Percentiles rank a stretch among this genome's conserved stretches.
These are phyloP conservation scores for Striga asiatica DNA, from an alignment of 257 asterid species.

Conservation along the genomic window DNA sequence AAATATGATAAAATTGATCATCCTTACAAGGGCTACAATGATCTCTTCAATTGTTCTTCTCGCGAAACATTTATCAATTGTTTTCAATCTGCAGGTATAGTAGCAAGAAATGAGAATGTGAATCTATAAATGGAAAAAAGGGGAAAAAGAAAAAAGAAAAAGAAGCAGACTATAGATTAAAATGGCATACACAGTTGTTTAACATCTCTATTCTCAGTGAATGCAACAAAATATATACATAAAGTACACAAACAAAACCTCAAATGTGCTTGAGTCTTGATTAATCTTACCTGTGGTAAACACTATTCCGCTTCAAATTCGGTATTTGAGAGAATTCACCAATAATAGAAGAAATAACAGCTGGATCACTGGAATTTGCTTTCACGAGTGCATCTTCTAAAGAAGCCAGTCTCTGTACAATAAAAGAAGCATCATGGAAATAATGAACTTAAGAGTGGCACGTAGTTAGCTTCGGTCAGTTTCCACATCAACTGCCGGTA, in stretches of 20 bases:
- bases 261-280: neutral
- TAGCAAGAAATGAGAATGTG: too few relatives aligned
- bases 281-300: conserved; percentile 42
- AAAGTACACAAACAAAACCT: too few relatives aligned
- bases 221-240: too few relatives aligned
- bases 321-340: conserved; percentile 50
- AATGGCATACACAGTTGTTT: too few relatives aligned
- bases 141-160: neutral
- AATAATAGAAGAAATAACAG: conserved; percentile 47
- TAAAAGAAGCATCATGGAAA: conserved; percentile 2
- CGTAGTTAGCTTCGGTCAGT: too few relatives aligned
- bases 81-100: conserved; percentile 38
- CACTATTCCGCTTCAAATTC: conserved; percentile 45
- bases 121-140: neutral
- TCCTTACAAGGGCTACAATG: conserved; percentile 56
- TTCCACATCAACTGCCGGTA: too few relatives aligned
- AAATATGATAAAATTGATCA: neutral
- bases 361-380: conserved; percentile 58
- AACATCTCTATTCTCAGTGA: too few relatives aligned
- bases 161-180: too few relatives aligned
- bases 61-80: conserved; percentile 59
- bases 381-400: conserved; percentile 52
- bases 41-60: conserved; percentile 68
- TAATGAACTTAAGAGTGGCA: neutral
- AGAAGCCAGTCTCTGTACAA: conserved; percentile 41